phyloP scores from a whole-genome alignment of 352 stramenopile species.

The Phytophthora ramorum region DNA sequence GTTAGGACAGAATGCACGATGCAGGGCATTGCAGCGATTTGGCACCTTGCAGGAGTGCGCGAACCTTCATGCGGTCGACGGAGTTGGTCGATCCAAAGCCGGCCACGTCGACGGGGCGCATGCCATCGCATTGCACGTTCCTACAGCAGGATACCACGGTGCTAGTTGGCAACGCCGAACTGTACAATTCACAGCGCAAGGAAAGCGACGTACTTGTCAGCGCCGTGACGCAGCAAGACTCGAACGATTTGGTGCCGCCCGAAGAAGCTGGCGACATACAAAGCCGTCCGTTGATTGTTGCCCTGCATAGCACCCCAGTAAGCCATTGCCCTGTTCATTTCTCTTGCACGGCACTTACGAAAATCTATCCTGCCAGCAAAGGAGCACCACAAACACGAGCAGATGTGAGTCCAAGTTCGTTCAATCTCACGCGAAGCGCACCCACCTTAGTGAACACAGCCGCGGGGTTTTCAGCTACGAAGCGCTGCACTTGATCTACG shows the following conservation, averaged over 20 bases:
- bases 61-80: slow-evolving; percentile 75
- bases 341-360: slow-evolving; percentile 21
- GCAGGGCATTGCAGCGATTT: background rate
- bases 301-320: slow-evolving; percentile 13
- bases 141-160: slow-evolving; percentile 31
- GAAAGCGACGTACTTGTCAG: slow-evolving; percentile 56
- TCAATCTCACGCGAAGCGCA: background rate
- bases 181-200: background rate
- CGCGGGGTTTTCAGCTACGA: slow-evolving; percentile 36
- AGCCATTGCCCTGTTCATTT: background rate
- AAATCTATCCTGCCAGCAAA: slow-evolving; percentile 18
- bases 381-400: slow-evolving; percentile 1
- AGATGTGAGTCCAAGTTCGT: slow-evolving; percentile 7
- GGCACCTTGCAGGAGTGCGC: slow-evolving; percentile 60
- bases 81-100: slow-evolving; percentile 47
- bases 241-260: slow-evolving; percentile 55
- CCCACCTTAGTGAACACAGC: slow-evolving; percentile 52
- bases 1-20: background rate
- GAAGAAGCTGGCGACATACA: slow-evolving; percentile 81
- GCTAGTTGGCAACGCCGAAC: background rate
- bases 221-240: slow-evolving; percentile 55
- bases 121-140: slow-evolving; percentile 56
- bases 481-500: slow-evolving; percentile 30
- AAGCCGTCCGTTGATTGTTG: slow-evolving; percentile 47
- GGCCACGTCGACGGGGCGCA: slow-evolving; percentile 51